These are phyloP conservation scores for Grosmannia huntii DNA, from an alignment of 2,329 filamentous ascomycete genomes.

Conservation along the genomic window DNA sequence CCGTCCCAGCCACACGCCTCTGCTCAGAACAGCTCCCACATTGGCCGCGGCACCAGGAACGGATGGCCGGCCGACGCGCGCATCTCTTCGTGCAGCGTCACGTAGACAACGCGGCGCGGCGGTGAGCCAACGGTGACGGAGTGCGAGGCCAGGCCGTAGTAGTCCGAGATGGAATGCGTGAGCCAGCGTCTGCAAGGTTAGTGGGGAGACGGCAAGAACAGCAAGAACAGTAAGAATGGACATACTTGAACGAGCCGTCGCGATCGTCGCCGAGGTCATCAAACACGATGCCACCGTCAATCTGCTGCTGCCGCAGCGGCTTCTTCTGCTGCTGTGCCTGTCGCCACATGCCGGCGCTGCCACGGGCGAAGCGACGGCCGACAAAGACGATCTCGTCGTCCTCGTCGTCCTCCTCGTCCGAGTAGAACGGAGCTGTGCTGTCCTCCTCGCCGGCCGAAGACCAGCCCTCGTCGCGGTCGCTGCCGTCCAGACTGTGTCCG, in stretches of 20 bases:
- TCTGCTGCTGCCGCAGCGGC: slow-evolving; percentile 35
- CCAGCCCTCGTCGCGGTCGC: slow-evolving; percentile 26
- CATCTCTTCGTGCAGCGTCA: slow-evolving; percentile 40
- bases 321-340: slow-evolving; percentile 11
- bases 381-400: slow-evolving; percentile 93
- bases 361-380: slow-evolving; percentile 36
- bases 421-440: slow-evolving; percentile 9
- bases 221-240: slow-evolving; percentile 13
- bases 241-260: slow-evolving; percentile 69
- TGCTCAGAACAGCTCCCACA: slow-evolving; percentile 45
- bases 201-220: not conserved
- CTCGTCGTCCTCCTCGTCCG: slow-evolving; percentile 76
- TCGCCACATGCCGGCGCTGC: slow-evolving; percentile 19
- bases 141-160: slow-evolving; percentile 80
- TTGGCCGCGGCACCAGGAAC: slow-evolving; percentile 38
- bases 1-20: not conserved
- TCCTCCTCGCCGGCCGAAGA: not conserved
- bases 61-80: slow-evolving; percentile 28
- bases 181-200: slow-evolving; percentile 61
- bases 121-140: slow-evolving; percentile 62
- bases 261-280: slow-evolving; percentile 66
- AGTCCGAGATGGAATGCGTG: slow-evolving; percentile 80
- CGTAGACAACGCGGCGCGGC: slow-evolving; percentile 66
- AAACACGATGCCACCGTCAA: slow-evolving; percentile 58
- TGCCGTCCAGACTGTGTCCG: slow-evolving; percentile 20